phyloP scores from a whole-genome alignment of 164 flowering plant genomes.

The Akebia trifoliata region DNA sequence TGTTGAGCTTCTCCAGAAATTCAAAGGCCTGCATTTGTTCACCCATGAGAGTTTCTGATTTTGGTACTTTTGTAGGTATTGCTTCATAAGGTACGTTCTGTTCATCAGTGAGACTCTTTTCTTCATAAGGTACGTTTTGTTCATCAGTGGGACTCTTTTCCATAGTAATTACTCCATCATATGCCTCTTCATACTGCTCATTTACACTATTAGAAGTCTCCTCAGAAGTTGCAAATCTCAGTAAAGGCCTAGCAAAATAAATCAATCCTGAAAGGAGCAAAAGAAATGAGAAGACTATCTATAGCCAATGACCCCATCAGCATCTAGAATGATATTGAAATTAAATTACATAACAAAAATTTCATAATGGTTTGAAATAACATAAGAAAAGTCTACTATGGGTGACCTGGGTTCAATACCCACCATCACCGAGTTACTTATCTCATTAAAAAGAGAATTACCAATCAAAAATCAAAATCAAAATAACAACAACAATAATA shows the following conservation, averaged over 20 bases:
- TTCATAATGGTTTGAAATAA: no score
- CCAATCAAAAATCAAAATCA: no score
- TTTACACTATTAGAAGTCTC: constrained; percentile 6
- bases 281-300: neutral
- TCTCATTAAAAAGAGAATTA: no score
- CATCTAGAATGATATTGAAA: neutral
- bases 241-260: constrained; percentile 8
- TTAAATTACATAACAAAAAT: no score
- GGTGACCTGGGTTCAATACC: no score
- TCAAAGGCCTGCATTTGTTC: constrained; percentile 8
- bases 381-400: no score
- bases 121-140: no score
- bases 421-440: no score
- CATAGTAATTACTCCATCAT: neutral
- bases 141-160: constrained; percentile 8
- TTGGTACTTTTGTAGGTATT: constrained; percentile 1
- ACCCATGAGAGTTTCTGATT: constrained; percentile 3
- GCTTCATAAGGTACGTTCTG: constrained; percentile 4
- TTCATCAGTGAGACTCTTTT: no score
- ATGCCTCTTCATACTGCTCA: constrained; percentile 1
- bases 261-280: constrained; percentile 6
- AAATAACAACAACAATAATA: no score
- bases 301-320: neutral
- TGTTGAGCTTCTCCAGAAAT: constrained; percentile 11
- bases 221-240: constrained; percentile 12